Conservation (phyloP, 371 early-diverging fungal species). For the Haplosporangium sp. region DNA sequence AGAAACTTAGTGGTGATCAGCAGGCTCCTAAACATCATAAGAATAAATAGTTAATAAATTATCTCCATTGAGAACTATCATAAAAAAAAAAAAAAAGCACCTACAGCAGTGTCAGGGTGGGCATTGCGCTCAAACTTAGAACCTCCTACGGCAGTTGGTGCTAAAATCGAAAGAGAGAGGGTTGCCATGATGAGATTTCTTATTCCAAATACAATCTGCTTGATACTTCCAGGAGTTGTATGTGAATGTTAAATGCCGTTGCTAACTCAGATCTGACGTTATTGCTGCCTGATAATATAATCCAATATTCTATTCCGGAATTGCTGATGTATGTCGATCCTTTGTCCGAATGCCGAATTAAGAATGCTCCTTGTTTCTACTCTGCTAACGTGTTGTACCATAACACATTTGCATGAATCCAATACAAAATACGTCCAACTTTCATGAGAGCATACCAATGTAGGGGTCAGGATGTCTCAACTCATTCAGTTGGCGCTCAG, state of each 20-base stretch:
- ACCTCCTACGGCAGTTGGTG: slow-evolving; percentile 81
- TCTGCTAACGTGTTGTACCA: no score
- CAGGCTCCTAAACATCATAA: not conserved
- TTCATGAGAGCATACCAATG: slow-evolving; percentile 28
- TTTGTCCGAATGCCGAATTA: no score
- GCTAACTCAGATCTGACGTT: not conserved
- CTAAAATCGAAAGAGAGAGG: slow-evolving; percentile 47
- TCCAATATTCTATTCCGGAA: no score
- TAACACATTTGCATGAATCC: no score
- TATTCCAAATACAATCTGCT: no score
- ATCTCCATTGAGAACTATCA: not conserved
- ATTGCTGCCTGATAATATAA: not conserved
- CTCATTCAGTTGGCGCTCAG: slow-evolving; percentile 74
- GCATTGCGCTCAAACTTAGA: slow-evolving; percentile 90
- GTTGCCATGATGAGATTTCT: no score
- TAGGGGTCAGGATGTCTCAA: slow-evolving; percentile 85
- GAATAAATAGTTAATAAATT: not conserved
- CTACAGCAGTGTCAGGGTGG: slow-evolving; percentile 62
- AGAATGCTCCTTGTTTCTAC: no score
- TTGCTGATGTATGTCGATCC: no score
- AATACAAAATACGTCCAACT: not conserved
- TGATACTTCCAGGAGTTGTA: not conserved
- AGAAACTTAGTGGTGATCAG: not conserved
- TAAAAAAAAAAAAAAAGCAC: not conserved
- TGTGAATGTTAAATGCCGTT: not conserved